Base-by-base conservation (phyloP, 345 rosid species). In the Rhodamnia argentea region DNA sequence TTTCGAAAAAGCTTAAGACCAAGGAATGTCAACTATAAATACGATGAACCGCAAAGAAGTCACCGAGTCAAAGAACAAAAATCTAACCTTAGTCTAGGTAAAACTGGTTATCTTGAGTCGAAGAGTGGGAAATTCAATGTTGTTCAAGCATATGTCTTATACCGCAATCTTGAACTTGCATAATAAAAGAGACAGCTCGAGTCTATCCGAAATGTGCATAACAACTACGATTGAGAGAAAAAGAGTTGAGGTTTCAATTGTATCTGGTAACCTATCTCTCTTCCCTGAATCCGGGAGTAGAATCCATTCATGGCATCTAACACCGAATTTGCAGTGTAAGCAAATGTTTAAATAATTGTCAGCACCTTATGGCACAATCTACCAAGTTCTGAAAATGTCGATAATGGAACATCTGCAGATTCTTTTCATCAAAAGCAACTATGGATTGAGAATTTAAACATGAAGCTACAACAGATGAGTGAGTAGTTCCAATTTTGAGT, bases 261-360 rank as follows among this genome's bases (percentile, higher is more conserved):
- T 84, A 86, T 90, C 88, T 51, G 83, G 87, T 83, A 82, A 76
- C 55, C n/a, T 16, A 27, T 32, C 83, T 42, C 82, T 78, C 10
- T 82, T 88, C 85, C 55, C 86, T 82, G 86, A 86, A 56, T 82
- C 85, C 70, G 74, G 13, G 90, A 86, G 85, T 83, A 83, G 83
- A 91, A 89, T 62, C 89, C 89, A 82, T 90, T 60, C 84, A 92
- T 84, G 82, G 92, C 90, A 87, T 90, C 92, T 55, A 94, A 84
- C 82, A 91, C 94, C 56, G 92, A 90, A 88, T 89, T 89, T 54
- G 91, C 91, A 82, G 96, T 94, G 57, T 92, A 89, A 18, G 87
- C 32, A 24, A 92, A 91, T n/a, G 84, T 51, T 59, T 86, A 44
- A 13, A 92, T 56, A 32, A 90, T 84, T 82, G 4, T 9, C 1